Evolutionary conservation across 2,329 filamentous ascomycete genomes (phyloP).

Genomic region (Fusarium hostae): DNA sequence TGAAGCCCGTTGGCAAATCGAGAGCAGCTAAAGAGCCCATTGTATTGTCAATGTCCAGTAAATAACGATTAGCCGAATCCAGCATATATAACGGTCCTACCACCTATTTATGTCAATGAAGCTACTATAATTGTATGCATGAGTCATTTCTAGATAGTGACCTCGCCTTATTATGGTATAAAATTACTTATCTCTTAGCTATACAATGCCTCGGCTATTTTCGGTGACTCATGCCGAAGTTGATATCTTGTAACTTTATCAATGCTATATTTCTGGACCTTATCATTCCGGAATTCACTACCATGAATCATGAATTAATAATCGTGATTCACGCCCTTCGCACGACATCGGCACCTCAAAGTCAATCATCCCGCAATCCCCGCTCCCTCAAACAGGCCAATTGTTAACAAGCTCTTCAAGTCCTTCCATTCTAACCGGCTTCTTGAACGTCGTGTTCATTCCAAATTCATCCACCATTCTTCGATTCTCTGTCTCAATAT

Average conservation of each 20-base stretch:
- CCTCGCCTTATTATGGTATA: neutral
- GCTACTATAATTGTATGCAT: neutral
- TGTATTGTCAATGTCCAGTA: neutral
- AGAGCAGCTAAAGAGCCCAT: neutral
- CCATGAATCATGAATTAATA: neutral
- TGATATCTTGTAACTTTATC: accelerated
- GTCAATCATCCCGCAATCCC: neutral
- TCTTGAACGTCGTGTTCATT: constrained; percentile 1
- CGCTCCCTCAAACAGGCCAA: neutral
- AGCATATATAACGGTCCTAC: accelerated
- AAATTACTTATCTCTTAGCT: neutral
- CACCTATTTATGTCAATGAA: neutral
- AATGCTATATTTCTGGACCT: neutral
- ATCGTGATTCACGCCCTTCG: neutral
- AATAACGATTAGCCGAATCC: accelerated
- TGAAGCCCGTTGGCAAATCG: neutral
- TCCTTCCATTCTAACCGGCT: neutral
- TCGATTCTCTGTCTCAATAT: neutral
- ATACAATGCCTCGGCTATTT: neutral
- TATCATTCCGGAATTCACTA: neutral
- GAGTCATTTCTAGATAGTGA: neutral
- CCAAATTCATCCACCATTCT: neutral
- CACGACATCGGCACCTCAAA: neutral
- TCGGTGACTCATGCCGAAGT: neutral
- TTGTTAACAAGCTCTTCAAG: neutral